Evolutionary conservation across 2,329 filamentous ascomycete species (phyloP).

Genomic region (Bimuria novae-zelandiae): DNA sequence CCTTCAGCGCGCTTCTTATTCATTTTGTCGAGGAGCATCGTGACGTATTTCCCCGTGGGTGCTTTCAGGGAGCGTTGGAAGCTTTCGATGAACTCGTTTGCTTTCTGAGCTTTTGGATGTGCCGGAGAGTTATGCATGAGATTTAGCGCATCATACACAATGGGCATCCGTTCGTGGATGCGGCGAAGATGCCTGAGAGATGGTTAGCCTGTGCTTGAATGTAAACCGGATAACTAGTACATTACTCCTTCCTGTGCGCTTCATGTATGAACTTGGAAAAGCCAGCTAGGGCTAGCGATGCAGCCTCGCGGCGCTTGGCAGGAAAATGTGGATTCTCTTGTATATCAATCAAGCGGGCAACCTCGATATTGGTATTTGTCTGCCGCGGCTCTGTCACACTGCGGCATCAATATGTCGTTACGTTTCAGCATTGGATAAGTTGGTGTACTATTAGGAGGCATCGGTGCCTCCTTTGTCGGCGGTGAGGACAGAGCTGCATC

Average conservation of each 20-base stretch:
- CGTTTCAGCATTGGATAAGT: not conserved
- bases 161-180: not conserved
- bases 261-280: not conserved
- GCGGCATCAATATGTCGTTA: slow-evolving; percentile 1
- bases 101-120: not conserved
- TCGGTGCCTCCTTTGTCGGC: too few species aligned
- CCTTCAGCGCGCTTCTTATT: not conserved
- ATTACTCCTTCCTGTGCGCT: not conserved
- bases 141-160: not conserved
- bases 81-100: not conserved
- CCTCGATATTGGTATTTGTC: not conserved
- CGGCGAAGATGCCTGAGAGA: not conserved
- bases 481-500: too few species aligned
- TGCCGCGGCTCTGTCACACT: not conserved
- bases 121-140: not conserved
- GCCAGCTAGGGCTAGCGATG: not conserved
- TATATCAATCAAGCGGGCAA: not conserved
- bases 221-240: not conserved
- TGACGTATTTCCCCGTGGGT: not conserved
- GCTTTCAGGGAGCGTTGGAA: not conserved
- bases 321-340: not conserved
- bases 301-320: not conserved
- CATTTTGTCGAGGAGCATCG: not conserved
- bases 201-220: not conserved
- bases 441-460: not conserved